phyloP scores from a whole-genome alignment of 331 rosid genomes.

The Quercus phellos region DNA sequence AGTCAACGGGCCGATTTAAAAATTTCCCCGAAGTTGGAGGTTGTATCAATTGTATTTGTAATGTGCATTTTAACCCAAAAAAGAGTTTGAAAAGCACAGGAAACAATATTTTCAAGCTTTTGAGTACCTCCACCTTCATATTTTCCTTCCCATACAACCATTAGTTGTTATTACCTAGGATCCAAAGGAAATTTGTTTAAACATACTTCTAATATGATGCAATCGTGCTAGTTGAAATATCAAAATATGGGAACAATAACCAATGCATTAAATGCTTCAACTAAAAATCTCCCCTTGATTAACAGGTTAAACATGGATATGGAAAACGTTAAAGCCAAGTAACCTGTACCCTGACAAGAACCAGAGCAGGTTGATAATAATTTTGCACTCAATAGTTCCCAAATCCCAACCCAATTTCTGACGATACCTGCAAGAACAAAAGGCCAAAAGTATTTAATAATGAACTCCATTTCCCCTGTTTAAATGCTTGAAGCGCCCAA shows the following conservation, averaged over 20 bases:
- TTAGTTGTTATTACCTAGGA: not conserved
- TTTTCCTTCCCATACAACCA: not conserved
- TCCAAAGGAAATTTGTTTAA: not conserved
- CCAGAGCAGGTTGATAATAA: not conserved
- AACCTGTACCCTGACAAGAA: not conserved
- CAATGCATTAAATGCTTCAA: not conserved
- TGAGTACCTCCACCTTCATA: not conserved
- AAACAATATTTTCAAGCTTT: not conserved
- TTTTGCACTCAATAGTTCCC: not conserved
- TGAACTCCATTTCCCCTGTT: not conserved
- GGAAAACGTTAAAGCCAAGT: not conserved
- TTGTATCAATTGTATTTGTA: too few species aligned
- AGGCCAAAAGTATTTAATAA: not conserved
- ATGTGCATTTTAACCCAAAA: not conserved
- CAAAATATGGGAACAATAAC: not conserved
- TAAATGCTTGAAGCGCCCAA: not conserved
- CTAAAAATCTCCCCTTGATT: not conserved
- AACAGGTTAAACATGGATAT: not conserved
- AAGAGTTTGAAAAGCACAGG: not conserved
- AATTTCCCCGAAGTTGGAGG: too few species aligned
- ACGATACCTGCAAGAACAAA: not conserved
- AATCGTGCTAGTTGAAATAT: not conserved
- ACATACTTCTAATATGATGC: not conserved
- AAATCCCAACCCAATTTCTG: not conserved
- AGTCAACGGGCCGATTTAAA: too few species aligned